These are phyloP conservation scores for Diphasiastrum complanatum DNA, from an alignment of 83 land plant genomes.

Conservation along the genomic window DNA sequence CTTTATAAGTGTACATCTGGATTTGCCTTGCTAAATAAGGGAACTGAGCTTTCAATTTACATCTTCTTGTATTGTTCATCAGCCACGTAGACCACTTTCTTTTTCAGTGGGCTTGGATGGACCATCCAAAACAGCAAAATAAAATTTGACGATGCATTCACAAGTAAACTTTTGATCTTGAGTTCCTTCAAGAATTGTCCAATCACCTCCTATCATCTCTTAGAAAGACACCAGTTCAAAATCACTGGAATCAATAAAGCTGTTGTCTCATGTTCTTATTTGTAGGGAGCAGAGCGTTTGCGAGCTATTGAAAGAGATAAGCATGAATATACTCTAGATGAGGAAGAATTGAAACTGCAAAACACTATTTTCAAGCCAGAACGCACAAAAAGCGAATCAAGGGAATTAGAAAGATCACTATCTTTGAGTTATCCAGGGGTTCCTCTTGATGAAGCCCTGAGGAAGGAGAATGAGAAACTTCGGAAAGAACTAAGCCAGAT, in stretches of 20 bases:
- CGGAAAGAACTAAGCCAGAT: slow-evolving; percentile 47
- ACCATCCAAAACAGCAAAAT: too few species aligned
- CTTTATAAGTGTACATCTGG: too few species aligned
- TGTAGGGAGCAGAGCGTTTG: slow-evolving; percentile 48
- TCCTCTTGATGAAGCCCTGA: slow-evolving; percentile 48
- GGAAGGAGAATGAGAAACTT: slow-evolving; percentile 58
- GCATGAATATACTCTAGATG: slow-evolving; percentile 68
- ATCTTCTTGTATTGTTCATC: too few species aligned
- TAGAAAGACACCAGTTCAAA: too few species aligned
- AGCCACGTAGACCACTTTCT: too few species aligned
- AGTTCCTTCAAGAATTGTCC: too few species aligned
- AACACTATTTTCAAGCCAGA: slow-evolving; percentile 50
- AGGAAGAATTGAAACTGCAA: slow-evolving; percentile 56
- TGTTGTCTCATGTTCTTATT: neutral
- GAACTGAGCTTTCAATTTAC: too few species aligned
- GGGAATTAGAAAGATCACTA: slow-evolving; percentile 40
- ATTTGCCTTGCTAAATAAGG: too few species aligned
- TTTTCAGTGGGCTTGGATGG: too few species aligned
- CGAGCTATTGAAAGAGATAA: slow-evolving; percentile 62
- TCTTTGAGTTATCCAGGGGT: slow-evolving; percentile 61
- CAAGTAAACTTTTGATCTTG: too few species aligned
- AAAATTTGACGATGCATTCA: too few species aligned
- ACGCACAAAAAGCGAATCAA: slow-evolving; percentile 31
- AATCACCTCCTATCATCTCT: too few species aligned
- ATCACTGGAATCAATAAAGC: neutral